Evolutionary conservation across 371 early-diverging fungal species (phyloP), one percentile per base, ranked within the genome.

Genomic region (Haplosporangium sp.): DNA sequence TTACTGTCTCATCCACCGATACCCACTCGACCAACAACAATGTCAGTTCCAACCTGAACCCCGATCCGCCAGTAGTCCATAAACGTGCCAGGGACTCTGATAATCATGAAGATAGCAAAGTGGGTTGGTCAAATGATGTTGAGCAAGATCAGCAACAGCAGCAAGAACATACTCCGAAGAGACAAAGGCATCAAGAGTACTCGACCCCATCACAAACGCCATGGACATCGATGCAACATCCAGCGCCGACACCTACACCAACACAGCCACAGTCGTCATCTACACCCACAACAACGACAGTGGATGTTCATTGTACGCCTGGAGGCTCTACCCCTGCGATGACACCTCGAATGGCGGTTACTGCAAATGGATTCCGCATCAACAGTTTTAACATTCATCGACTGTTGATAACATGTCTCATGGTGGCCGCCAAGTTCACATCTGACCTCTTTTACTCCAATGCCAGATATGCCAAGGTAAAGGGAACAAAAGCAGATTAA

Each of bases 401-500:
- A 5, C 69, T 96, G 67, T 64, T 94, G 20, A 93, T 96, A 57
- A 85, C 94, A 2, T 86, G 86, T 55, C 79, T 89, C 48, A 87
- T 93, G 60, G 87, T 94, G 12, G 93, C 93, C 11, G 88, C 93
- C 67, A 95, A 95, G 83, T 94, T 95, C 64, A 86, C 89, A 42
- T 90, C 91, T 0, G 95, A 95, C 80, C 80, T 92, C 4, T 95
- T 94, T 62, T 94, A 91, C 77, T 89, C 93, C 59, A 96, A 95
- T 66, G 81, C 87, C 6, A 84, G 91, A 29, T 93, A 93, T 77
- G 90, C 93, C 66, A 92, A 91, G 85, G 92, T 90, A 87, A 70
- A 69, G 6, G 21, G 9, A 40, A 55, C 36, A 42, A 42, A 58
- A 46, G 1, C 29, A 29, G 29, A 29, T 29, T 29, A 29, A 29